These are phyloP conservation scores for Ceratocystis diversiconidia DNA, from an alignment of 2,329 filamentous ascomycete genomes.

Conservation along the genomic window DNA sequence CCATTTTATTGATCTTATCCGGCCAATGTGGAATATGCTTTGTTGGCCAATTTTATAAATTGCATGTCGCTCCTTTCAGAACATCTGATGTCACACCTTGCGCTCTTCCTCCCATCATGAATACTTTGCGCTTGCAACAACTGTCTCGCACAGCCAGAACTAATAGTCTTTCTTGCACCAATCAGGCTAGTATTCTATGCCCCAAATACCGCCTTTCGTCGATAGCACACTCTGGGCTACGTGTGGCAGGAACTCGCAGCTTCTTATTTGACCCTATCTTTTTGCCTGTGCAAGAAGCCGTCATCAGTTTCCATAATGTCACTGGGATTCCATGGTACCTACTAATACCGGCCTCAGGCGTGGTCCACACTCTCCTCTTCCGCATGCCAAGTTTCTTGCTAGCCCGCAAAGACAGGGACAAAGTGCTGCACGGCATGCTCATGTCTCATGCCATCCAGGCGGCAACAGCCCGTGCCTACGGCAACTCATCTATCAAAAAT, in stretches of 20 bases:
- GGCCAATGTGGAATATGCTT: background rate
- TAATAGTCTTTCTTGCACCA: background rate
- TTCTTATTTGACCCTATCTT: slow-evolving; percentile 22
- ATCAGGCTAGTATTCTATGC: background rate
- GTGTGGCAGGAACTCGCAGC: slow-evolving; percentile 6
- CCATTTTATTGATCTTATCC: background rate
- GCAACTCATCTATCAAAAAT: slow-evolving; percentile 23
- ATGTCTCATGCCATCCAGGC: slow-evolving; percentile 22
- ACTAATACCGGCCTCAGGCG: slow-evolving; percentile 38
- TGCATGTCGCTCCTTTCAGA: background rate
- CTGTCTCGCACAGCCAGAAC: background rate
- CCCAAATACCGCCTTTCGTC: background rate
- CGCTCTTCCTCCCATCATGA: background rate
- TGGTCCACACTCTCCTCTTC: slow-evolving; percentile 32
- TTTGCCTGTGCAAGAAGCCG: slow-evolving; percentile 29
- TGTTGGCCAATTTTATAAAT: background rate
- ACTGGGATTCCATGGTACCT: slow-evolving; percentile 39
- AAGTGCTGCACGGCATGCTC: slow-evolving; percentile 20
- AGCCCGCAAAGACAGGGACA: slow-evolving; percentile 21
- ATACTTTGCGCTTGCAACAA: background rate
- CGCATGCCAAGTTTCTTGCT: slow-evolving; percentile 36
- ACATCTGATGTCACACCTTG: background rate
- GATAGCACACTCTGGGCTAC: background rate
- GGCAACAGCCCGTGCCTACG: slow-evolving; percentile 22
- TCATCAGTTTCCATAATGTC: slow-evolving; percentile 31